These are phyloP conservation scores for Sporothrix luriei DNA, from an alignment of 2,329 filamentous ascomycete genomes.

Conservation along the genomic window DNA sequence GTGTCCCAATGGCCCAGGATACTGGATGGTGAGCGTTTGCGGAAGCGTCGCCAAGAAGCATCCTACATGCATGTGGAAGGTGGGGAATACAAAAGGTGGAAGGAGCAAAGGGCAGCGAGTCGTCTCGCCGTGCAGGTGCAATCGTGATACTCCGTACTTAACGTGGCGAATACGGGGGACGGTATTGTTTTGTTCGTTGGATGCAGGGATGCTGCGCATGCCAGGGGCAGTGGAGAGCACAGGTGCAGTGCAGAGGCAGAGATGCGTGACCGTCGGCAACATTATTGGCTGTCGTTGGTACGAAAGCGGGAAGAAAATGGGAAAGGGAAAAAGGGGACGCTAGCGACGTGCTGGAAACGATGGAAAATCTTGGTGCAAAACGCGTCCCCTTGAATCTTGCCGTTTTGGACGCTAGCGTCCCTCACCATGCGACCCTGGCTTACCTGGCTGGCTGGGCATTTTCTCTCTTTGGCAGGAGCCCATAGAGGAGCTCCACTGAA, in stretches of 20 bases:
- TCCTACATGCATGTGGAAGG: constrained; percentile 2
- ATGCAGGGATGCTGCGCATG: constrained; percentile 24
- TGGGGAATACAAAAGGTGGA: background rate
- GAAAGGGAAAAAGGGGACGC: constrained; percentile 11
- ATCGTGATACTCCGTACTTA: background rate
- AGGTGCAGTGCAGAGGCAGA: background rate
- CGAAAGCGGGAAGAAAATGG: background rate
- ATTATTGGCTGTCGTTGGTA: background rate
- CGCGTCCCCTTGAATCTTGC: constrained; percentile 28
- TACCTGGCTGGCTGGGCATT: background rate
- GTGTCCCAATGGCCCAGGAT: background rate
- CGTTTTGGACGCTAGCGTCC: constrained; percentile 18
- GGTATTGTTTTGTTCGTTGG: background rate
- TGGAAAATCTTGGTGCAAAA: constrained; percentile 24
- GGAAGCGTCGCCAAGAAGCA: background rate
- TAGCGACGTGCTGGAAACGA: background rate
- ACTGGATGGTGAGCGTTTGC: constrained; percentile 11
- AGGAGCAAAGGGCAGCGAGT: constrained; percentile 3
- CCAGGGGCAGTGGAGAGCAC: constrained; percentile 16
- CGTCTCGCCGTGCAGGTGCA: background rate
- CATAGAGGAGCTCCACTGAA: background rate
- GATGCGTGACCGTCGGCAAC: background rate
- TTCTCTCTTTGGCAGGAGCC: background rate
- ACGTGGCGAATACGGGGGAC: background rate
- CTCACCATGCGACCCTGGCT: constrained; percentile 11